These are phyloP conservation scores for Aureobasidium uvarum DNA, from an alignment of 2,329 filamentous ascomycete genomes.

Conservation along the genomic window DNA sequence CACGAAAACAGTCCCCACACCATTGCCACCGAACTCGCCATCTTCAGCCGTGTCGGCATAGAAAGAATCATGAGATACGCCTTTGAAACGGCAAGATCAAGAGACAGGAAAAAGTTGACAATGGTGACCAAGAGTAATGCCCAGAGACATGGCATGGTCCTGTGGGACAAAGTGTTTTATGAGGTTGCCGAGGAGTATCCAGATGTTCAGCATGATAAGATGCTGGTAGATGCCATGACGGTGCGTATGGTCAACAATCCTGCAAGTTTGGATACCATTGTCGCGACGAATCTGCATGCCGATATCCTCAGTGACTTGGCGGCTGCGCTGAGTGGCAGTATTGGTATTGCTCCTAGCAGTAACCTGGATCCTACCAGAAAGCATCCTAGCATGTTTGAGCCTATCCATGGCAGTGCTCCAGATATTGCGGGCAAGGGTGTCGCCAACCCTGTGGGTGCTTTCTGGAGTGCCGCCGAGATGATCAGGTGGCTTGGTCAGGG, in stretches of 20 bases:
- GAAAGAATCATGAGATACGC: constrained; percentile 51
- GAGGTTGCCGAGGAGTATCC: constrained; percentile 49
- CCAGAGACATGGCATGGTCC: constrained; percentile 51
- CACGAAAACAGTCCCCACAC: constrained; percentile 44
- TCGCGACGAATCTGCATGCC: constrained; percentile 51
- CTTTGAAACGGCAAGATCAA: constrained; percentile 46
- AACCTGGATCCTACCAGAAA: constrained; percentile 63
- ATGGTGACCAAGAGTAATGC: constrained; percentile 54
- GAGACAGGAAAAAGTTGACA: constrained; percentile 49
- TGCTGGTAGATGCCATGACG: constrained; percentile 53
- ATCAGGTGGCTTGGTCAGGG: constrained; percentile 59
- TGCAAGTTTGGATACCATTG: constrained; percentile 48
- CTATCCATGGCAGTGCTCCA: constrained; percentile 58
- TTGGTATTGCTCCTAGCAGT: constrained; percentile 65
- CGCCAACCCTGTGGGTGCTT: constrained; percentile 63
- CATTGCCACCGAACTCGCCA: constrained; percentile 48
- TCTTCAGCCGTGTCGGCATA: constrained; percentile 48
- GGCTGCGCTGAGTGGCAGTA: constrained; percentile 63
- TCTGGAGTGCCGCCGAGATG: constrained; percentile 70
- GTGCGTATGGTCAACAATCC: constrained; percentile 48
- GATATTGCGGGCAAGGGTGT: constrained; percentile 64
- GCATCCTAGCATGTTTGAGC: constrained; percentile 61
- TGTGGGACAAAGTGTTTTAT: constrained; percentile 50
- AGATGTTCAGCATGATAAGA: constrained; percentile 49
- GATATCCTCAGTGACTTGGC: constrained; percentile 68